Base-by-base conservation (phyloP, 208 protist species). In the Leishmania mexicana region DNA sequence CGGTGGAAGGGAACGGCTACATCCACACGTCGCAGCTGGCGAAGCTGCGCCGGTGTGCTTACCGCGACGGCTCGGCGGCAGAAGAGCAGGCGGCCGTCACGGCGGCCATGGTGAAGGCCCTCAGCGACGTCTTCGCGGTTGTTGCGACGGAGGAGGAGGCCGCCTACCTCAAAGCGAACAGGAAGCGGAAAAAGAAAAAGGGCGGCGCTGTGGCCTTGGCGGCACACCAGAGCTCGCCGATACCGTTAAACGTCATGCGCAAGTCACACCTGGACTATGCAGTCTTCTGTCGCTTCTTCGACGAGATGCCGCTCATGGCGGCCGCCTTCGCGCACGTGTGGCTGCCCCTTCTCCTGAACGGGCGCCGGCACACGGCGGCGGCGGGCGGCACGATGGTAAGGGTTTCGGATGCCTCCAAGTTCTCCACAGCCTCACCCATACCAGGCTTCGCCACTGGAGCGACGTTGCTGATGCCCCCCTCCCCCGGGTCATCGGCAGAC, bases 301-400 rank as follows among this genome's bases (percentile, higher is more conserved):
- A 97, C 49, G 84, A 81, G 62, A 79, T 92, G 35, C 92, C 92
- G 53, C 85, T 95, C 51, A 72, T 97, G 28, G 78, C 85, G 2
- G 90, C 94, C 3, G 86, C 92, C 71, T 97, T 95, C 81, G 74
- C 85, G 60, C 94, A 92, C 64, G 89, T 95, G 51, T 97, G 94
- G 94, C 54, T 97, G 28, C 82, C 84, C 15, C 78, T 94, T 21
- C 87, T 94, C n/a, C 49, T 62, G 81, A 78, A 49, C 3, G 81
- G 76, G 19, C 64, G 21, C 73, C 67, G 84, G 49, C 47, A 62
- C 45, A 40, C 40, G 8, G 64, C 40, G 21, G 35, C 70, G 8
- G 70, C 24, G 62, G 70, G 47, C 40, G 19, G 57, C 40, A 19
- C 24, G 73, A 72, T 2, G 54, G 40, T 2, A 47, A n/a, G 19